Conservation (phyloP, 257 asterid species). For the Petrea volubilis region DNA sequence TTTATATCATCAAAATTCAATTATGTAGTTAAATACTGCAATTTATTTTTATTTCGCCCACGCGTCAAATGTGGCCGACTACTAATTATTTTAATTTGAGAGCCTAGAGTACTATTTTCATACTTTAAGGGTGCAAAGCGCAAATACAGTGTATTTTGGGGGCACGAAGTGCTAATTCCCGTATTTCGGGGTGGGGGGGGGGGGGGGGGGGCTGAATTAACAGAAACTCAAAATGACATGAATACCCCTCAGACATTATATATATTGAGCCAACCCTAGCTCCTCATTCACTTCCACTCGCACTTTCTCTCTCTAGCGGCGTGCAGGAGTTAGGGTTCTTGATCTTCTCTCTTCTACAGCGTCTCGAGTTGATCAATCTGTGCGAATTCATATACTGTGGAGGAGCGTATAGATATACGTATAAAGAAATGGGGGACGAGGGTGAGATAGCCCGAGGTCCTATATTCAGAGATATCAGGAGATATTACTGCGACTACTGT, state of each 20-base stretch:
- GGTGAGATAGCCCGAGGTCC: slow-evolving; percentile 32
- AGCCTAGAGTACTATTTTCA: no score
- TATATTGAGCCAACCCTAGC: slow-evolving; percentile 7
- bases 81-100: no score
- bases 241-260: background rate
- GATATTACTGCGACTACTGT: slow-evolving; percentile 79
- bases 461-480: slow-evolving; percentile 68
- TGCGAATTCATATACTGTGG: background rate
- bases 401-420: background rate
- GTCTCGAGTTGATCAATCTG: background rate
- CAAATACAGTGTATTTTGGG: no score
- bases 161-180: no score
- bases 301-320: background rate
- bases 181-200: no score
- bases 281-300: background rate
- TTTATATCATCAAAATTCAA: no score
- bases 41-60: no score
- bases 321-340: slow-evolving; percentile 3
- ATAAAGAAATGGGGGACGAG: slow-evolving; percentile 27
- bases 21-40: no score
- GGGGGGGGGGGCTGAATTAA: no score
- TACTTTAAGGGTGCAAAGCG: no score
- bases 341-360: background rate
- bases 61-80: no score
- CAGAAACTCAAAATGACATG: background rate